Conservation (phyloP, 2,329 filamentous ascomycete genomes). For the Claviceps africana region DNA sequence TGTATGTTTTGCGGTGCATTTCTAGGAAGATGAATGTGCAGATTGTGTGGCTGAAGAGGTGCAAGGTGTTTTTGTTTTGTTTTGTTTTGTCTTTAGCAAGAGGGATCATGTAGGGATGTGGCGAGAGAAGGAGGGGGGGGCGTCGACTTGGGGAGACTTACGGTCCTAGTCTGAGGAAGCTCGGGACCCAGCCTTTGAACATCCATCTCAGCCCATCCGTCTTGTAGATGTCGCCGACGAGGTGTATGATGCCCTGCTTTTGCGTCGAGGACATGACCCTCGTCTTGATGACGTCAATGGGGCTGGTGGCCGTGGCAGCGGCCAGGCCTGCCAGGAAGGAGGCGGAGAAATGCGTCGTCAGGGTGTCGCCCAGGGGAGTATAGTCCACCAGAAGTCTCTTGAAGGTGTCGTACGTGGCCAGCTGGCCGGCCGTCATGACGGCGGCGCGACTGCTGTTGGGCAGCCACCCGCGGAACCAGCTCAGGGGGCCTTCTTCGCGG, state of each 20-base stretch:
- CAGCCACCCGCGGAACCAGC: constrained; percentile 73
- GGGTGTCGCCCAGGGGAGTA: constrained; percentile 53
- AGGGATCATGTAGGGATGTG: too few species aligned
- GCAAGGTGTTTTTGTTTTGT: too few species aligned
- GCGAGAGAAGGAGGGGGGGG: neutral
- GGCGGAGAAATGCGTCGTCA: constrained; percentile 66
- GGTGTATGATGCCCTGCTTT: constrained; percentile 35
- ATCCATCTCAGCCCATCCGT: constrained; percentile 67
- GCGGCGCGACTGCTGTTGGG: constrained; percentile 69
- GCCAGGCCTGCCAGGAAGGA: constrained; percentile 69
- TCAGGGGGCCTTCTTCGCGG: constrained; percentile 62
- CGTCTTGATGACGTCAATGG: constrained; percentile 83
- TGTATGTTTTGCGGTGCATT: constrained; percentile 69
- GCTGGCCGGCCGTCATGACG: constrained; percentile 76
- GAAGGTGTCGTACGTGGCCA: constrained; percentile 74
- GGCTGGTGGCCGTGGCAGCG: constrained; percentile 72
- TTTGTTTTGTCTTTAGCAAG: too few species aligned
- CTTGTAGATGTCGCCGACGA: constrained; percentile 53
- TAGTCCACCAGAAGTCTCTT: constrained; percentile 55
- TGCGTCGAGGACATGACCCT: constrained; percentile 60
- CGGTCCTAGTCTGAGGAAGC: constrained; percentile 51
- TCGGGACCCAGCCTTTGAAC: constrained; percentile 84
- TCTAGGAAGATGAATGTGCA: constrained; percentile 79
- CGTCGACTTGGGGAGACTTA: constrained; percentile 22
- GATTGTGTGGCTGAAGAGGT: constrained; percentile 75